Base-by-base conservation (phyloP, 257 asterid genomes). In the Solanum piurae region DNA sequence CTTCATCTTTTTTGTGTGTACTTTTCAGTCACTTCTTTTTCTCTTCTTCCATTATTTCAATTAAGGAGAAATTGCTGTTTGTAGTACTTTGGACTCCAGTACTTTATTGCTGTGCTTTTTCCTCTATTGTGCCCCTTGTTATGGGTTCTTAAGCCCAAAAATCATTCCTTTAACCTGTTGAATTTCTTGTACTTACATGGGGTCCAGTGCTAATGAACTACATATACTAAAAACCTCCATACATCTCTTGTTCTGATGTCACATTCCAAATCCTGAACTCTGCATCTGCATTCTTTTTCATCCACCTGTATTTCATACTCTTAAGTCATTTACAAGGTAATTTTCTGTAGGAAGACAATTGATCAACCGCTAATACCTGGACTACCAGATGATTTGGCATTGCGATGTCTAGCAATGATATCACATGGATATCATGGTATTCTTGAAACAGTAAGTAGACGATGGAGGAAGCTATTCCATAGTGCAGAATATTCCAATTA, bases 321-420 rank as follows among this genome's bases (percentile, higher is more conserved):
- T 42, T 29, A 13, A 49, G 38, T 49, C 86, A 82, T 49, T 49
- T 49, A 55, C 4, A 27, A 49, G 31, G 42, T 82, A 82, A 31
- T 29, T 33, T 82, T 49, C 71, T 49, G 31, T 33, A 82, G 86
- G 86, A 31, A 20, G 71, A 49, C 46, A 7, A 49, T 9, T 49
- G 31, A 49, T 31, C 86, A 82, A 49, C 31, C 71, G 0, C n/a
- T 82, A 20, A 82, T 82, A 82, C 71, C 86, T 82, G 86, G 71
- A 82, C 38, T 82, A 20, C 86, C 86, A 3, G 86, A 82, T 82
- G 86, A 82, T 82, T 82, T 82, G 86, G 86, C 86, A 18, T 49
- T 82, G 71, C 31, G 86, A 82, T 82, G 86, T 49, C 86, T 82
- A 31, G 86, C 71, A 18, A 82, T 31, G 86, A 49, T 82, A 49